Evolutionary conservation across 805 yeast genomes (phyloP), one percentile per base, ranked within the genome.

Genomic region (Lachancea kluyveri): DNA sequence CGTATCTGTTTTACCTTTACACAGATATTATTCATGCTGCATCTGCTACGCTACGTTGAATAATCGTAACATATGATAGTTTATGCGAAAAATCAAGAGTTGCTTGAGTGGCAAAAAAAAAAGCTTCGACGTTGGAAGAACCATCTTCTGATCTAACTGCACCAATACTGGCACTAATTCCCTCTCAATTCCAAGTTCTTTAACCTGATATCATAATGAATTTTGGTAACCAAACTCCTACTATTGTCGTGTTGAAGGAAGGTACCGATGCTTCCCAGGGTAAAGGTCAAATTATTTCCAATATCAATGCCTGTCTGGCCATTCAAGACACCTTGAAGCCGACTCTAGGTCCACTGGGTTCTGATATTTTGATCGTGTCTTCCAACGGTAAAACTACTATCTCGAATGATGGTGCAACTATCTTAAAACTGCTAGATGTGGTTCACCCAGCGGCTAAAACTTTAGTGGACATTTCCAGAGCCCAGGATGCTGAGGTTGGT

Each of bases 361-460:
- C 95, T 20, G 99, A 92, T 62, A 88, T 90, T 43, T 67, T 92
- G 54, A 78, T 92, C 50, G 96, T 90, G 24, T 77, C 79, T 26
- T 71, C 79, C 11, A 76, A 73, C 50, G 95, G 94, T 34, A 79
- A 74, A 48, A 85, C 97, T 28, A 92, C 97, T 14, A 88, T 92
- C 45, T 90, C 99, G 25, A 92, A 92, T 59, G 98, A 92, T 57
- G 98, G 98, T 45, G 98, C 98, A 24, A 92, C 99, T 2, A 90
- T 92, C 48, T 67, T 92, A 57, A 85, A 81, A 55, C 68, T 92
- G 36, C 64, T 92, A 45, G 98, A 92, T 53, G 94, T 92, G 35
- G 96, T 92, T 16, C 98, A 92, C 52, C 98, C 99, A 7, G 98
- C 99, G 8, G 98, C 98, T 8, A 87, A 86, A 59, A 88, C 90